These are phyloP conservation scores for Trichothecium roseum DNA, from an alignment of 2,329 filamentous ascomycete species.

Conservation along the genomic window DNA sequence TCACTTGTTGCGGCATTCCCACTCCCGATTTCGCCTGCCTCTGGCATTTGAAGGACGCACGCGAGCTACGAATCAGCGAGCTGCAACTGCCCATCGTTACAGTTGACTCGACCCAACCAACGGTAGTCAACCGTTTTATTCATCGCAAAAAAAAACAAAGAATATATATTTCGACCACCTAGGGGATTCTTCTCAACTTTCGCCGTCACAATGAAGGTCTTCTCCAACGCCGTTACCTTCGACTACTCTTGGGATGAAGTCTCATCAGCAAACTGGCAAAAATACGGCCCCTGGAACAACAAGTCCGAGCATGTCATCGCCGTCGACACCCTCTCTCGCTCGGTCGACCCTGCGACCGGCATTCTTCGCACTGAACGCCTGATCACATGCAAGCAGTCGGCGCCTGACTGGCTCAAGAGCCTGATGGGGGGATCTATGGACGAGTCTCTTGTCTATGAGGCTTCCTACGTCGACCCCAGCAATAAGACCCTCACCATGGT, in stretches of 20 bases:
- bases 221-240: slow-evolving; percentile 80
- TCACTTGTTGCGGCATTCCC: too few relatives aligned
- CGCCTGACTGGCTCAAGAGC: slow-evolving; percentile 70
- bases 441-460: slow-evolving; percentile 85
- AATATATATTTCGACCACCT: slow-evolving; percentile 1
- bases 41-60: background rate
- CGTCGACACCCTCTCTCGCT: slow-evolving; percentile 80
- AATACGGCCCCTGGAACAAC: slow-evolving; percentile 98
- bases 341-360: slow-evolving; percentile 43
- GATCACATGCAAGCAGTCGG: slow-evolving; percentile 51
- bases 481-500: slow-evolving; percentile 91
- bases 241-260: slow-evolving; percentile 99
- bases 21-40: background rate
- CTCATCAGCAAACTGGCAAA: slow-evolving; percentile 93
- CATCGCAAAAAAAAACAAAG: background rate
- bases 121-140: slow-evolving; percentile 4
- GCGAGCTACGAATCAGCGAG: background rate
- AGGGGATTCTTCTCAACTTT: background rate
- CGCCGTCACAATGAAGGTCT: slow-evolving; percentile 72
- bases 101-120: background rate
- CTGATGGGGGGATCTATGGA: slow-evolving; percentile 66
- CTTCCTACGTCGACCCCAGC: slow-evolving; percentile 81
- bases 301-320: slow-evolving; percentile 94
- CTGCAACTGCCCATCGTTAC: background rate
- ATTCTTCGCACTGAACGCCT: slow-evolving; percentile 52